These are phyloP conservation scores for Blastobotrys americana DNA, from an alignment of 805 yeast species.

Conservation along the genomic window DNA sequence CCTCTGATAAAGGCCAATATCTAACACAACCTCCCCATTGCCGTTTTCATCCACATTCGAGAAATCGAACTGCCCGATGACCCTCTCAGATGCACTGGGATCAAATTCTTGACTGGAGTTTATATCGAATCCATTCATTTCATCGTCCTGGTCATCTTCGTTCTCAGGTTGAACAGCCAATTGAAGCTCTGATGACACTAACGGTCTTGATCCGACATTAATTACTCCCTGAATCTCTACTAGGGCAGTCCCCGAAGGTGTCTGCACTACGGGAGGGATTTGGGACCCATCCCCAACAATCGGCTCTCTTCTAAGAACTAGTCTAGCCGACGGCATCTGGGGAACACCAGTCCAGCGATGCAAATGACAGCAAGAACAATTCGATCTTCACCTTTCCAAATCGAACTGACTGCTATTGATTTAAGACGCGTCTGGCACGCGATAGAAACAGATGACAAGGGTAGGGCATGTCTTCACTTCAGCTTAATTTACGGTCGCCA, in stretches of 20 bases:
- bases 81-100: slow-evolving; percentile 5
- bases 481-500: too few relatives aligned
- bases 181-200: slow-evolving; percentile 15
- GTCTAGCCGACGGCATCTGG: background rate
- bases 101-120: background rate
- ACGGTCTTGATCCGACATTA: slow-evolving; percentile 18
- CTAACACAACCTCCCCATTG: slow-evolving; percentile 9
- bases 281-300: background rate
- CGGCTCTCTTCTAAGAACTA: background rate
- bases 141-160: background rate
- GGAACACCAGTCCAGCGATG: too few relatives aligned
- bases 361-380: too few relatives aligned
- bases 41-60: slow-evolving; percentile 7
- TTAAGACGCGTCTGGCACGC: too few relatives aligned
- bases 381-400: too few relatives aligned
- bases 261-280: slow-evolving; percentile 15
- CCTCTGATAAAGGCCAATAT: slow-evolving; percentile 20
- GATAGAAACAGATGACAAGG: too few relatives aligned
- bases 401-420: too few relatives aligned
- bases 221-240: slow-evolving; percentile 22
- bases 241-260: slow-evolving; percentile 21
- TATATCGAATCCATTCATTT: background rate
- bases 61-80: slow-evolving; percentile 14
- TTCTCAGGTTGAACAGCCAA: background rate
- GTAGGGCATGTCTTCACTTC: too few relatives aligned